Conservation (phyloP, 2,329 filamentous ascomycete species). For the Exophiala sideris region DNA sequence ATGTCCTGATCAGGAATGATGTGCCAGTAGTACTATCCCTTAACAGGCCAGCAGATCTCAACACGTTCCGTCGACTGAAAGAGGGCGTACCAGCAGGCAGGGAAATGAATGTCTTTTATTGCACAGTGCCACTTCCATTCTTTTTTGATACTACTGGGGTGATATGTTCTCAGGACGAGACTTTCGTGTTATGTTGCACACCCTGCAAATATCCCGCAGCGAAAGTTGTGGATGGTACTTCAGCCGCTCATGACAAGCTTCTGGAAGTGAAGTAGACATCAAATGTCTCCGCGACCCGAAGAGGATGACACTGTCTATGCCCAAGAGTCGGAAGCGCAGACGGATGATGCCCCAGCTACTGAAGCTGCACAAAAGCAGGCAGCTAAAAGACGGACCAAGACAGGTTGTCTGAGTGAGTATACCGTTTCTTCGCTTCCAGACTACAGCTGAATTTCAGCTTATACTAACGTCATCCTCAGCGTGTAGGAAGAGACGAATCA, state of each 20-base stretch:
- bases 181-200: background rate
- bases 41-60: background rate
- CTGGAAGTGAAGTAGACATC: background rate
- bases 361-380: conserved; percentile 26
- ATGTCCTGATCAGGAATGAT: conserved; percentile 1
- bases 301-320: conserved; percentile 18
- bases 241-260: background rate
- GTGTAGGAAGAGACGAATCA: conserved; percentile 91
- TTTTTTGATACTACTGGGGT: no score
- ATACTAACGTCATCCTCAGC: conserved; percentile 48
- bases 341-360: conserved; percentile 8
- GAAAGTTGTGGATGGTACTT: no score
- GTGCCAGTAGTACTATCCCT: background rate
- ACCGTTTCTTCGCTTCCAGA: conserved; percentile 1
- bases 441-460: background rate
- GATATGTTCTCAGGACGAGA: no score
- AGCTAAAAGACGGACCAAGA: conserved; percentile 75
- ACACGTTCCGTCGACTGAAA: no score
- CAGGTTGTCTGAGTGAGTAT: conserved; percentile 77
- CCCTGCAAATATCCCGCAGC: background rate
- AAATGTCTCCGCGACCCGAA: conserved; percentile 20
- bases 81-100: no score
- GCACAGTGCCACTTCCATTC: no score
- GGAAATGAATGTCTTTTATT: no score
- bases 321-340: conserved; percentile 44